Conservation (phyloP, 139 green algal genomes). For the Micromonas commoda region DNA sequence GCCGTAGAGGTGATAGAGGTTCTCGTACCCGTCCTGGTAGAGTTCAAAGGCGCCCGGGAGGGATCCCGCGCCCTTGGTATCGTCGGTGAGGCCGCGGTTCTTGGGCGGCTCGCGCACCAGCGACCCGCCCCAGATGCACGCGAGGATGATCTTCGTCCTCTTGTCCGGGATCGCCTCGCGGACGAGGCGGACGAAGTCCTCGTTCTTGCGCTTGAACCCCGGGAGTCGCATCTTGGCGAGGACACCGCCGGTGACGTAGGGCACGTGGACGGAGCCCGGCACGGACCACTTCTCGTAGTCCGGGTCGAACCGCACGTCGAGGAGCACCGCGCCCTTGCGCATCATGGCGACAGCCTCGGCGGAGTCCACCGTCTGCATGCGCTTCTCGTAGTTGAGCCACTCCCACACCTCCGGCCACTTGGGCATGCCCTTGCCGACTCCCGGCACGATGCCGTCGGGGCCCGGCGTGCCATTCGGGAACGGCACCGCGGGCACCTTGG, state of each 20-base stretch:
- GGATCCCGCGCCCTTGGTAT: conserved; percentile 19
- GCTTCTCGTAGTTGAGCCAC: neutral
- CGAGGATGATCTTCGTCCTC: conserved; percentile 11
- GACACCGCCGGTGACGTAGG: conserved; percentile 14
- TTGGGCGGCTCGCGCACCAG: conserved; percentile 20
- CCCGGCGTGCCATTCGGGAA: neutral
- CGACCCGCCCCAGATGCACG: conserved; percentile 10
- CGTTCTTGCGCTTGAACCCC: conserved; percentile 17
- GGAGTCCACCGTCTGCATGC: conserved; percentile 8
- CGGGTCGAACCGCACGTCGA: conserved; percentile 29
- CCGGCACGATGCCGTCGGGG: conserved; percentile 3
- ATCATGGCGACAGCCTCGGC: neutral
- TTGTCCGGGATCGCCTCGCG: neutral
- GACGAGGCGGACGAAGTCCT: neutral
- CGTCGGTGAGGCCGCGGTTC: neutral
- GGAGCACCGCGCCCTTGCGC: neutral
- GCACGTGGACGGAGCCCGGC: conserved; percentile 12
- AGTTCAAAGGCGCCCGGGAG: conserved; percentile 19
- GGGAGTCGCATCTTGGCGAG: conserved; percentile 8
- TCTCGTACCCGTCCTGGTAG: conserved; percentile 19
- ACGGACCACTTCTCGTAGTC: conserved; percentile 27
- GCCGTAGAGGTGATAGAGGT: conserved; percentile 20
- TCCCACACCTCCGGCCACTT: neutral
- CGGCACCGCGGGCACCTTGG: too few relatives aligned
- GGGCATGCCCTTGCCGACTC: neutral